Evolutionary conservation across 192 early-diverging fungal genomes (phyloP).

Genomic region (Coemansia sp.): DNA sequence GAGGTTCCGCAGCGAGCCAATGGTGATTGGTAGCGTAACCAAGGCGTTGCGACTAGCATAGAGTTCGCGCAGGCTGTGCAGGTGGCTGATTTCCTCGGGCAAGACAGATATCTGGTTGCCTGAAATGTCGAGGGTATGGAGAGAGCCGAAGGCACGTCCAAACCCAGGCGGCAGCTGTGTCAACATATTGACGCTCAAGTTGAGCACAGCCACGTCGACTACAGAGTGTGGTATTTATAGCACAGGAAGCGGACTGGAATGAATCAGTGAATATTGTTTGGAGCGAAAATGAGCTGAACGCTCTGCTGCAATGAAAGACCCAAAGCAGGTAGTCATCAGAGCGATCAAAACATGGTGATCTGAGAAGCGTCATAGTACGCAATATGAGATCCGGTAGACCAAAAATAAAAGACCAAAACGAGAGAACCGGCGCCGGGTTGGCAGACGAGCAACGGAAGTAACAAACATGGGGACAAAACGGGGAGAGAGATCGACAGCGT

Average conservation of each 20-base stretch:
- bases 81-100: conserved; percentile 43
- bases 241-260: background rate
- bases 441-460: background rate
- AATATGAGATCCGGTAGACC: background rate
- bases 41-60: conserved; percentile 46
- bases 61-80: conserved; percentile 44
- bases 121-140: conserved; percentile 45
- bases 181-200: conserved; percentile 43
- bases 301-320: background rate
- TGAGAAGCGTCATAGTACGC: conserved; percentile 5
- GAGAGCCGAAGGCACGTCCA: conserved; percentile 30
- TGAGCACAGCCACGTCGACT: conserved; percentile 30
- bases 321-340: background rate
- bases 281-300: background rate
- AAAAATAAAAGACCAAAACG: background rate
- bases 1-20: conserved; percentile 40
- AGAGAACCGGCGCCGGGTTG: background rate
- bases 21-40: conserved; percentile 28
- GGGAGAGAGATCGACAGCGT: conserved; percentile 9
- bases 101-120: conserved; percentile 40
- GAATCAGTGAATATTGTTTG: background rate
- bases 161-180: conserved; percentile 39
- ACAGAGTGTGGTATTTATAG: conserved; percentile 3
- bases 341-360: conserved; percentile 1
- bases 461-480: background rate